phyloP scores from a whole-genome alignment of 129 eudicot species.

The Daucus carota region DH1_v3.0 NC_030386.2:31451001-31451500 shows the following conservation, averaged over 20 bases:
- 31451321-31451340: conserved; percentile 94
- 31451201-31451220: neutral
- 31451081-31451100: conserved; percentile 99
- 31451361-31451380: conserved; percentile 94
- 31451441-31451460: conserved; percentile 48
- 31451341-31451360: conserved; percentile 97
- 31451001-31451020: conserved; percentile 11
- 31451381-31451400: conserved; percentile 90
- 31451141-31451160: neutral
- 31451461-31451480: conserved; percentile 90
- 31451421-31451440: conserved; percentile 86
- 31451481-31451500: conserved; percentile 94
- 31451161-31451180: neutral
- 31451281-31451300: neutral
- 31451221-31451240: neutral
- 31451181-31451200: neutral
- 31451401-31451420: conserved; percentile 96
- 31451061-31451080: conserved; percentile 99
- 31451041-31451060: conserved; percentile 92
- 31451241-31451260: neutral
- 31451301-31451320: conserved; percentile 97
- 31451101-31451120: conserved; percentile 43
- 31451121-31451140: neutral
- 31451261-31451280: neutral
- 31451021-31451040: conserved; percentile 34